Evolutionary conservation across 805 yeast genomes (phyloP), one percentile per base, ranked within the genome.

Genomic region (Wickerhamomyces bisporus): DNA sequence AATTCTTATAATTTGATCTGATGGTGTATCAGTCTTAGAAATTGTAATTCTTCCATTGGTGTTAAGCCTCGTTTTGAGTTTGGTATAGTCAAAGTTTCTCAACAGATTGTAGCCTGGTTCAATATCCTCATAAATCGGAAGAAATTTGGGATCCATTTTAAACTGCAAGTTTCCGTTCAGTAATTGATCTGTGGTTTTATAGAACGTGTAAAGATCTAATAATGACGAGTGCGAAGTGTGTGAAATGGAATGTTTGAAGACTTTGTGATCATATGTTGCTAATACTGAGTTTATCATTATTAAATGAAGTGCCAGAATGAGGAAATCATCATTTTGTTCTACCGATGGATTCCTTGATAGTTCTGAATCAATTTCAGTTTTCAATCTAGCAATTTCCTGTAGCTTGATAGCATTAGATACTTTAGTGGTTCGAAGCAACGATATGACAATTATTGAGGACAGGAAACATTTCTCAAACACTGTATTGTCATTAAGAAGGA

Each of bases 1-100:
- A 5, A 49, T 41, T 27, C 42, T 48, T 1, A 54, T 51, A 32
- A 54, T 51, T 33, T 47, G 47, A 29, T 52, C 54, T 12, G 13
- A 30, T 7, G 56, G 54, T 0, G 58, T 54, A 12, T 51, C 52
- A 10, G 26, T 31, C 3, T 43, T 14, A 3, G 43, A 19, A 15
- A 54, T 54, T 17, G 38, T 35, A 16, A 54, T 52, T n/a, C 38
- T 39, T 36, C 9, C 16, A 5, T n/a, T 27, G 36, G 28, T 39
- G 31, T 4, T 30, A 27, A 25, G 27, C 34, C 16, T 16, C 27
- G 9, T 29, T 11, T 30, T 26, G 19, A 23, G 31, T 6, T 32
- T 39, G n/a, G 18, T 11, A n/a, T 28, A 27, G n/a, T 37, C 28
- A 13, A 37, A 20, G 6, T 29, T 21, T 21, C 40, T 43, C 23